A percentile compares a stretch with the other conserved stretches of the same genome.
Evolutionary conservation across 2,329 filamentous ascomycete genomes (phyloP).

Genomic region (Aphanocladium album): DNA sequence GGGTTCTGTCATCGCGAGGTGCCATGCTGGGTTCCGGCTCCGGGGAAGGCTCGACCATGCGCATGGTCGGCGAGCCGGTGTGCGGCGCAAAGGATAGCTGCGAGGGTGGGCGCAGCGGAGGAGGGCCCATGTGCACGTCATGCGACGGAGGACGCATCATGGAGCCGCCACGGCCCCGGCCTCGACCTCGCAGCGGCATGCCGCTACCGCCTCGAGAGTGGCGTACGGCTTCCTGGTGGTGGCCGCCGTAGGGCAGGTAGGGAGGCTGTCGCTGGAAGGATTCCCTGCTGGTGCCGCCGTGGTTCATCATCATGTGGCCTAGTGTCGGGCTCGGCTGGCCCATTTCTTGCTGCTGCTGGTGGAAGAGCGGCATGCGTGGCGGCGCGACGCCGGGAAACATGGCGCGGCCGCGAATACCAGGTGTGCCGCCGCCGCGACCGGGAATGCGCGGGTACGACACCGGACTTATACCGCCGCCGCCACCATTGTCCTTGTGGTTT

Average conservation of each 20-base stretch:
- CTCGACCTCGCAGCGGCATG: not conserved
- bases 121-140: slow-evolving; percentile 20
- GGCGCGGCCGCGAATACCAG: not conserved
- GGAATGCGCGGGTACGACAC: slow-evolving; percentile 27
- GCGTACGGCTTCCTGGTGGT: slow-evolving; percentile 4
- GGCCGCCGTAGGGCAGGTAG: not conserved
- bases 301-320: slow-evolving; percentile 24
- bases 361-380: slow-evolving; percentile 25
- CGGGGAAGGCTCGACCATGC: slow-evolving; percentile 32
- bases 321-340: slow-evolving; percentile 41
- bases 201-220: slow-evolving; percentile 9
- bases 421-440: slow-evolving; percentile 16
- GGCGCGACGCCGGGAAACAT: slow-evolving; percentile 21
- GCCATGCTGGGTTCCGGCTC: slow-evolving; percentile 20
- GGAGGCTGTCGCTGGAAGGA: slow-evolving; percentile 13
- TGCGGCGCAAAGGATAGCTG: not conserved
- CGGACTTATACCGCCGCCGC: not conserved
- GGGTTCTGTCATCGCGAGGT: slow-evolving; percentile 17
- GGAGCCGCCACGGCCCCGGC: not conserved
- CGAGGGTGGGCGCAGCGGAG: not conserved
- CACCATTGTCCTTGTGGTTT: not conserved
- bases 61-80: slow-evolving; percentile 30
- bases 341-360: slow-evolving; percentile 26
- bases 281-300: slow-evolving; percentile 11
- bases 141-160: slow-evolving; percentile 5